Evolutionary conservation across 2,329 filamentous ascomycete genomes (phyloP).

Genomic region (Exophiala xenobiotica): DNA sequence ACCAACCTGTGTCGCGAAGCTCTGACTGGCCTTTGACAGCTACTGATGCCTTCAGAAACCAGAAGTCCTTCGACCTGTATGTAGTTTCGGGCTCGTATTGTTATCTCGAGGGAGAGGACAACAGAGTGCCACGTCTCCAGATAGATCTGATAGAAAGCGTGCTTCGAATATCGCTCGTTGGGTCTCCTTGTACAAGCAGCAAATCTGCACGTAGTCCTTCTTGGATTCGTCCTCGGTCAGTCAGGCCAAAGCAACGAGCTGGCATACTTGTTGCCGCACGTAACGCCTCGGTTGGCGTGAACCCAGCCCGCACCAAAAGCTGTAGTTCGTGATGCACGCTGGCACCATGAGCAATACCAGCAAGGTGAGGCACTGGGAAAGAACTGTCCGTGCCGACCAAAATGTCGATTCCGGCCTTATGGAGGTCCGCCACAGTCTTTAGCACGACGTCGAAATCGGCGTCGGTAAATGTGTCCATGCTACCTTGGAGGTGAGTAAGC

Average conservation of each 20-base stretch:
- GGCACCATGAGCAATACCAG: background rate
- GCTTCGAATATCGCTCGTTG: background rate
- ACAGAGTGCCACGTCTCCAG: background rate
- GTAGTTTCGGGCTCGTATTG: too few species aligned
- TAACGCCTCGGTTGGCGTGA: background rate
- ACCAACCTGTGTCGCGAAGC: too few species aligned
- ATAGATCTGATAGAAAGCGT: background rate
- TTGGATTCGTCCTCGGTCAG: background rate
- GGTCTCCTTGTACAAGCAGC: background rate
- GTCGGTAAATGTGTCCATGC: background rate
- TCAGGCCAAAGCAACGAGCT: background rate
- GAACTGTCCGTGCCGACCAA: background rate
- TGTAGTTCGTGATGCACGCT: background rate
- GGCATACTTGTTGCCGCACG: background rate
- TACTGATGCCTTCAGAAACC: too few species aligned
- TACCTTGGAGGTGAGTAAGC: background rate
- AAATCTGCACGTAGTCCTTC: background rate
- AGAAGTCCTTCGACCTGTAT: too few species aligned
- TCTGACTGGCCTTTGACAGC: too few species aligned
- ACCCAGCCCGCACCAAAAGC: background rate
- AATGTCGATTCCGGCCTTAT: slow-evolving; percentile 32
- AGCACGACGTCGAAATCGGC: background rate
- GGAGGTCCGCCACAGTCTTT: slow-evolving; percentile 29
- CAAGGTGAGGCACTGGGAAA: background rate
- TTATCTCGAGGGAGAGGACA: too few species aligned